Evolutionary conservation across 2,329 filamentous ascomycete species (phyloP).

Genomic region (Rugonectria rugulosa): DNA sequence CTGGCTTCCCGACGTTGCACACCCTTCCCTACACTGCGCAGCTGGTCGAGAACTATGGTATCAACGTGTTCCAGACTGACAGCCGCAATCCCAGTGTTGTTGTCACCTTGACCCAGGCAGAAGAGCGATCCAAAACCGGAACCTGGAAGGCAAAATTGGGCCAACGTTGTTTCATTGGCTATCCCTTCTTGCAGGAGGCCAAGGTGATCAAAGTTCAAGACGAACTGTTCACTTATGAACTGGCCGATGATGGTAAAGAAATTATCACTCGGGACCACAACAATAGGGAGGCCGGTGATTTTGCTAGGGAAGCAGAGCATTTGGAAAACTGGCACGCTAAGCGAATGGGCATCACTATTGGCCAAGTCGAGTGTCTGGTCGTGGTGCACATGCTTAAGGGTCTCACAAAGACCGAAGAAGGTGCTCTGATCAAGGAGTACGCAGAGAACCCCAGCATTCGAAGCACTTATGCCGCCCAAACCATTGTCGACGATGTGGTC

Average conservation of each 20-base stretch:
- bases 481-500: constrained; percentile 86
- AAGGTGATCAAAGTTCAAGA: constrained; percentile 90
- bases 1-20: constrained; percentile 91
- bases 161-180: constrained; percentile 87
- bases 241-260: constrained; percentile 70
- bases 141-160: constrained; percentile 82
- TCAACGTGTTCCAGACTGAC: constrained; percentile 94
- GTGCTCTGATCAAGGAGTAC: constrained; percentile 92
- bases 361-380: constrained; percentile 85
- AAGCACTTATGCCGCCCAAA: constrained; percentile 89
- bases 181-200: constrained; percentile 94
- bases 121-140: constrained; percentile 73
- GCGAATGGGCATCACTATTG: constrained; percentile 86
- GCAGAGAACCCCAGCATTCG: constrained; percentile 85
- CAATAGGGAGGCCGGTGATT: constrained; percentile 80
- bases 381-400: constrained; percentile 95
- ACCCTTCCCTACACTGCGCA: constrained; percentile 84
- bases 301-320: constrained; percentile 81
- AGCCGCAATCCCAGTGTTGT: constrained; percentile 97
- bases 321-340: constrained; percentile 92
- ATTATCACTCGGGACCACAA: constrained; percentile 75
- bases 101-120: constrained; percentile 80
- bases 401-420: constrained; percentile 87
- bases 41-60: constrained; percentile 76
- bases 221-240: constrained; percentile 87